Conservation (phyloP, 75 land plant species). For the Selaginella moellendorffii region DNA sequence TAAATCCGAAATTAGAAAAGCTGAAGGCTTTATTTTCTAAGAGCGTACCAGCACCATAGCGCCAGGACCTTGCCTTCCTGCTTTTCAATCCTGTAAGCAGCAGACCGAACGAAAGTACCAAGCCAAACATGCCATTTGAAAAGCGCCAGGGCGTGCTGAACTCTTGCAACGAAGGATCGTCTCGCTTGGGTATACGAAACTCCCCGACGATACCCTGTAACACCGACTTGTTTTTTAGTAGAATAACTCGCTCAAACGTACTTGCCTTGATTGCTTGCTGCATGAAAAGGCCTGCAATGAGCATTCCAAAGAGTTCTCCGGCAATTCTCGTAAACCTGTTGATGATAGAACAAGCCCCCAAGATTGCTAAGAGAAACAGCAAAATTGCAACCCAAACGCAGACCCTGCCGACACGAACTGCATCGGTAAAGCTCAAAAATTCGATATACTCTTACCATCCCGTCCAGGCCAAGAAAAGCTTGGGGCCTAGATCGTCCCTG, state of each 20-base stretch:
- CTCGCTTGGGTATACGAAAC: conserved; percentile 5
- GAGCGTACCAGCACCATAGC: conserved; percentile 5
- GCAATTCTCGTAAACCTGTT: conserved; percentile 9
- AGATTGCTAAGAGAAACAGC: neutral
- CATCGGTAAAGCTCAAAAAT: no score
- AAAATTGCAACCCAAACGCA: conserved; percentile 4
- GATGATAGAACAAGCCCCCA: conserved; percentile 7
- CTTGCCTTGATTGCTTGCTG: conserved; percentile 10
- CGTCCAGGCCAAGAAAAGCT: conserved; percentile 1
- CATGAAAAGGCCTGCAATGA: conserved; percentile 5
- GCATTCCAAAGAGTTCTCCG: conserved; percentile 7
- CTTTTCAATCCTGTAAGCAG: neutral
- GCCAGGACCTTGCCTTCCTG: conserved; percentile 5
- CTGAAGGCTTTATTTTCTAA: no score
- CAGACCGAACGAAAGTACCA: conserved; percentile 4
- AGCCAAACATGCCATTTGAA: conserved; percentile 2
- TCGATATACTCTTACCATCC: conserved; percentile 1
- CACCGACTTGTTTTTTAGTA: no score
- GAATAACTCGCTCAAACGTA: no score
- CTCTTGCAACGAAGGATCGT: neutral
- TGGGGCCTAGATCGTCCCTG: conserved; percentile 2
- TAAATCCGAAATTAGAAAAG: neutral
- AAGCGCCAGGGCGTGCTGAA: conserved; percentile 8
- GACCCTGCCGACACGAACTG: conserved; percentile 1
- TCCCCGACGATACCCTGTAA: conserved; percentile 6